Evolutionary conservation across 495 filamentous ascomycete genomes (phyloP).

Genomic region (Xylaria grammica): DNA sequence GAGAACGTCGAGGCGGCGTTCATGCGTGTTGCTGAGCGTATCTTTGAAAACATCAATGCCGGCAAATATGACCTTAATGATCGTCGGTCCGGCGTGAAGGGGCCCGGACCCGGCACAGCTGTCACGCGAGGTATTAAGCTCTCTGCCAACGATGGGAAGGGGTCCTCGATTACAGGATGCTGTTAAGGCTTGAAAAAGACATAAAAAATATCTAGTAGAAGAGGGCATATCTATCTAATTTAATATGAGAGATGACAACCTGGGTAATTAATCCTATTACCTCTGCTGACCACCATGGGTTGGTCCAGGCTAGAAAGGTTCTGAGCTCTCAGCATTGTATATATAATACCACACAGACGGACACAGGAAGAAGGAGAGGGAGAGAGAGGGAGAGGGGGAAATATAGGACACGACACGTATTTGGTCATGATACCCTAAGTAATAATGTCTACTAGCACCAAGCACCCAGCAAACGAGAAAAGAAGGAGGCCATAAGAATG

Average conservation of each 20-base stretch:
- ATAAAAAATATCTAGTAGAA: neutral
- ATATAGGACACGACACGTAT: slow-evolving; percentile 26
- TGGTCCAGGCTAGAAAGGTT: neutral
- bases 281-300: neutral
- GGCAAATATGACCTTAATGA: slow-evolving; percentile 95
- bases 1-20: slow-evolving; percentile 94
- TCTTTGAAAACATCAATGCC: slow-evolving; percentile 92
- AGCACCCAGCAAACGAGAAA: neutral
- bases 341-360: slow-evolving; percentile 24
- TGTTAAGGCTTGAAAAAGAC: slow-evolving; percentile 16
- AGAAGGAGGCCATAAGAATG: slow-evolving; percentile 1
- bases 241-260: slow-evolving; percentile 16
- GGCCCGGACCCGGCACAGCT: slow-evolving; percentile 47
- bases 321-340: slow-evolving; percentile 23
- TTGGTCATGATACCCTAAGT: slow-evolving; percentile 36
- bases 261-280: neutral
- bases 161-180: slow-evolving; percentile 37
- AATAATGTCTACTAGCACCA: slow-evolving; percentile 31
- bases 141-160: slow-evolving; percentile 41
- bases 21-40: slow-evolving; percentile 87
- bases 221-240: slow-evolving; percentile 19
- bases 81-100: slow-evolving; percentile 89
- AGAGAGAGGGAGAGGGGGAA: neutral
- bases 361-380: slow-evolving; percentile 15
- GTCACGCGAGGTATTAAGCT: slow-evolving; percentile 56